Evolutionary conservation across 2,329 filamentous ascomycete species (phyloP), one percentile per base, ranked within the genome.

Genomic region (Aspergillus versicolor): DNA sequence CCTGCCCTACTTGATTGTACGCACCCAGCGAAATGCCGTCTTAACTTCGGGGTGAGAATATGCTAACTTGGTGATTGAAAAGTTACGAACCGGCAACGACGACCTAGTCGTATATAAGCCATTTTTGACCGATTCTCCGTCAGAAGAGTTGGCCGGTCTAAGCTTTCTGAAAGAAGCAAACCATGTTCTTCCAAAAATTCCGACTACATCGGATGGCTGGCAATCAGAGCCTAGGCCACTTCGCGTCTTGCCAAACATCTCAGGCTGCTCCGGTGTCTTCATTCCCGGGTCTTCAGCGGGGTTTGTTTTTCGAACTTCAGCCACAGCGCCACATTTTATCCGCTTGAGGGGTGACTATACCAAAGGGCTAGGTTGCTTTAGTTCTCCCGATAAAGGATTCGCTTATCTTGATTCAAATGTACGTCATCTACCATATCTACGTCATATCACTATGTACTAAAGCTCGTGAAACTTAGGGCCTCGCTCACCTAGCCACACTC

Each of bases 21-120:
- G 88, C 5, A 17, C 13, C 4, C 22, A 11, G 21, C 27, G 8
- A 30, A 43, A 12, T 4, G 5, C 53, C 19, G 34, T 44, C 30
- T 21, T 50, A 17, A n/a, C 45, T 37, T 6, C 47, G 7, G n/a
- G 5, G 57, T 22, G 24, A 11, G 41, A 11, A 38, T 53, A 32
- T 56, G 46, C 41, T 61, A 58, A 64, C 41, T 6, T 30, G 30
- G 12, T 19, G 19, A 13, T 30, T 43, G 48, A 38, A 38, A 61
- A 92, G 89, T 78, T 92, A 27, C 89, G 93, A 50, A 91, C 91
- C 48, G 82, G 84, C 9, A 88, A 85, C 58, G 89, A 96, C 62
- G 92, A 97, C 68, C 77, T 97, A 34, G 88, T 89, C 11, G 83
- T 97, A 45, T 99, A 97, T 70, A 87, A 94, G 70, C 92, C 93